These are phyloP conservation scores for Furcasterigmium sp. DNA, from an alignment of 2,329 filamentous ascomycete species.

Conservation along the genomic window DNA sequence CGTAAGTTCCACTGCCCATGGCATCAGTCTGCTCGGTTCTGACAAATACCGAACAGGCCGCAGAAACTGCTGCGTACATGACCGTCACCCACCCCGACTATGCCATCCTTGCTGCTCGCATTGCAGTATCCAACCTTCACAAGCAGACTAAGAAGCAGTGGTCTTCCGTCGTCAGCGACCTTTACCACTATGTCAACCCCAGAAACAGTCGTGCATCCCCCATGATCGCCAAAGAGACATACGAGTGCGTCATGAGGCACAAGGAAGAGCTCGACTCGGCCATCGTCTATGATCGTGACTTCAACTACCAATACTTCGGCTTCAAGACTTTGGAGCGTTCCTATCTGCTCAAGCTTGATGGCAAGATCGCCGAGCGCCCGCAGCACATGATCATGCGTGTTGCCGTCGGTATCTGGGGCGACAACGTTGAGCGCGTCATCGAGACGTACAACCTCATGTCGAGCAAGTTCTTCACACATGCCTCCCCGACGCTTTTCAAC, in stretches of 20 bases:
- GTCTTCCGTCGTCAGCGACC: conserved; percentile 87
- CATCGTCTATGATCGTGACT: conserved; percentile 98
- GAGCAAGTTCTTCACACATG: conserved; percentile 96
- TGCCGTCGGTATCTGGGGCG: conserved; percentile 91
- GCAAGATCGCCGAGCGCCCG: conserved; percentile 93
- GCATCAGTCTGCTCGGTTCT: conserved; percentile 4
- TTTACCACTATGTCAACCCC: conserved; percentile 95
- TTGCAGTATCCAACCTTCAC: conserved; percentile 98
- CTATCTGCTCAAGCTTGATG: conserved; percentile 91
- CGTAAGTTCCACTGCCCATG: conserved; percentile 51
- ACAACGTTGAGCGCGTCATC: conserved; percentile 88
- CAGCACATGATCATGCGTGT: conserved; percentile 99
- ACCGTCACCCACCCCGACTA: conserved; percentile 99
- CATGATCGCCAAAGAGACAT: conserved; percentile 91
- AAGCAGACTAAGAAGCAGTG: conserved; percentile 99
- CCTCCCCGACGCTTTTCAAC: conserved; percentile 96
- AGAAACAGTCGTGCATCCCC: conserved; percentile 79
- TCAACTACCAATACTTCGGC: conserved; percentile 99
- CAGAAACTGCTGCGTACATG: conserved; percentile 99
- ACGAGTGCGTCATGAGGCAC: conserved; percentile 91
- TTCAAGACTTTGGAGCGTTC: conserved; percentile 99
- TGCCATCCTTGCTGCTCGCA: conserved; percentile 94
- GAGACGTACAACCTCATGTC: conserved; percentile 99
- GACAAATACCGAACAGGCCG: conserved; percentile 57
- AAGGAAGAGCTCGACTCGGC: conserved; percentile 97